Percentiles rank a stretch among this genome's conserved stretches.
Evolutionary conservation across 768 basidiomycete species (phyloP).

Genomic region (Lactarius evosmus): DNA sequence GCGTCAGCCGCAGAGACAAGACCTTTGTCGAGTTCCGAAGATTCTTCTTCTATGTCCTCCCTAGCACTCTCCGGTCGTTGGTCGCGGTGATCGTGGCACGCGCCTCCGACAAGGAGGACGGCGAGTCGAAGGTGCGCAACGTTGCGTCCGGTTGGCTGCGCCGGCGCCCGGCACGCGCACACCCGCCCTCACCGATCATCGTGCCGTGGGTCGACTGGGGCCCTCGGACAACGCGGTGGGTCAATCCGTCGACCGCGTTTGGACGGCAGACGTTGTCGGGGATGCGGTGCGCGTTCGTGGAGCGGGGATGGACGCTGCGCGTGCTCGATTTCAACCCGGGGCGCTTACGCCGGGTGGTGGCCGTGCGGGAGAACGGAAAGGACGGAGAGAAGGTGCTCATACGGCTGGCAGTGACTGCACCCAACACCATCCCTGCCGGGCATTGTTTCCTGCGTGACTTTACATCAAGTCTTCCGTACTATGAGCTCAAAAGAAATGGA

Average conservation of each 20-base stretch:
- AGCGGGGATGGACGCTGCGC: neutral
- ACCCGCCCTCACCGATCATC: neutral
- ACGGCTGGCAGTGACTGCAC: neutral
- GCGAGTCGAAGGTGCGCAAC: neutral
- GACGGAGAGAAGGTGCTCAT: neutral
- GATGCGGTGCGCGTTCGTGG: slow-evolving; percentile 13
- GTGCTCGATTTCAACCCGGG: slow-evolving; percentile 20
- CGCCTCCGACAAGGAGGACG: neutral
- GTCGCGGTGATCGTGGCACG: neutral
- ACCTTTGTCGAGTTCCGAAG: neutral
- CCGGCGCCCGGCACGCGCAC: neutral
- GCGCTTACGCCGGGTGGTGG: slow-evolving; percentile 7
- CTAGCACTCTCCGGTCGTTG: neutral
- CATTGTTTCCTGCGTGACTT: slow-evolving; percentile 7
- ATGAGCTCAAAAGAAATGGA: slow-evolving; percentile 8
- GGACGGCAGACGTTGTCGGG: neutral
- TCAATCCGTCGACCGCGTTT: neutral
- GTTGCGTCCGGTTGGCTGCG: neutral
- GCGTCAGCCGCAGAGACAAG: neutral
- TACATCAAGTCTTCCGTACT: slow-evolving; percentile 14
- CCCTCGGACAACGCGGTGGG: slow-evolving; percentile 13
- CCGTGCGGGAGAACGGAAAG: neutral
- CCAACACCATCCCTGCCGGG: neutral
- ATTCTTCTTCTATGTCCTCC: slow-evolving; percentile 6
- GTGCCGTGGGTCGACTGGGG: slow-evolving; percentile 20